Evolutionary conservation across 345 rosid genomes (phyloP).

Genomic region (Citrus inodora): DNA sequence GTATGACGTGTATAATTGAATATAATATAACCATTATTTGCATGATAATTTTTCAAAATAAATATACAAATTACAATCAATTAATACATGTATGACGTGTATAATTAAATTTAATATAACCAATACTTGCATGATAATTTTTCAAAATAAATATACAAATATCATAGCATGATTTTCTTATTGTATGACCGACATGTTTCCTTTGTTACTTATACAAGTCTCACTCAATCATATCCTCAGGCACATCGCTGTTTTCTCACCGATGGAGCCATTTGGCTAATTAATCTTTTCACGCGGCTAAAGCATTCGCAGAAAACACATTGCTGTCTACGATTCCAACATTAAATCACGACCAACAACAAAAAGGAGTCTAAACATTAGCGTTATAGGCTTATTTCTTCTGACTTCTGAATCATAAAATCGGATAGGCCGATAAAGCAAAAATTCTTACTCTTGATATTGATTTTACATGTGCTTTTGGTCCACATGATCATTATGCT

Average conservation of each 20-base stretch:
- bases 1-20: too few relatives aligned
- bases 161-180: too few relatives aligned
- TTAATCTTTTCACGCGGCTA: neutral
- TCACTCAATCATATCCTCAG: neutral
- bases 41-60: too few relatives aligned
- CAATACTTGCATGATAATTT: too few relatives aligned
- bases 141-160: too few relatives aligned
- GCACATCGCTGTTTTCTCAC: too few relatives aligned
- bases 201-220: too few relatives aligned
- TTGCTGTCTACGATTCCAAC: neutral
- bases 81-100: too few relatives aligned
- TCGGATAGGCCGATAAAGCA: neutral
- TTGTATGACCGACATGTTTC: too few relatives aligned
- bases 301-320: neutral
- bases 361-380: neutral
- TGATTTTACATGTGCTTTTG: conserved; percentile 6
- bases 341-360: neutral
- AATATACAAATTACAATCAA: too few relatives aligned
- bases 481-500: conserved; percentile 4
- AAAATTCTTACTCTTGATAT: conserved; percentile 11
- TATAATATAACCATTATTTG: too few relatives aligned
- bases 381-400: neutral
- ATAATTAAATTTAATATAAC: too few relatives aligned
- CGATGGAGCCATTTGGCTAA: neutral
- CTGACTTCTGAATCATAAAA: neutral